These are phyloP conservation scores for Silybum marianum DNA, from an alignment of 129 eudicot genomes.

Conservation along the genomic window DNA sequence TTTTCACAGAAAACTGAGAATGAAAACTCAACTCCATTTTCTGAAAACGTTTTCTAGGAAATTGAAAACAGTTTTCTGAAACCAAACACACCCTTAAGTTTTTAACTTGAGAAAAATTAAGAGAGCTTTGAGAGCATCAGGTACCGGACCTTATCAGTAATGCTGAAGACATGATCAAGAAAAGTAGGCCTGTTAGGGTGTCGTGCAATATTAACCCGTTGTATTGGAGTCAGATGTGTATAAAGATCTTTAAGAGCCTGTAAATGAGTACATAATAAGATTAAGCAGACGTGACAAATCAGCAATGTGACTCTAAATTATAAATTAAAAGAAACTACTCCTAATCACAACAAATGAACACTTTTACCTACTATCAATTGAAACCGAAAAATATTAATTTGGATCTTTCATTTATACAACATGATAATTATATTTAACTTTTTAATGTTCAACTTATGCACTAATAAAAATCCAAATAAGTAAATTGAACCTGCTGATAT, in stretches of 20 bases:
- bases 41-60: too few relatives aligned
- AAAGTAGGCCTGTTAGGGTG: slow-evolving; percentile 95
- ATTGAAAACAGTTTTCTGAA: too few relatives aligned
- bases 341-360: background rate
- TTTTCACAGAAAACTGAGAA: too few relatives aligned
- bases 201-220: slow-evolving; percentile 84
- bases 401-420: background rate
- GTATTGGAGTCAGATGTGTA: slow-evolving; percentile 87
- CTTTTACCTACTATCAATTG: background rate
- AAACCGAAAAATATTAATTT: background rate
- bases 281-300: slow-evolving; percentile 14
- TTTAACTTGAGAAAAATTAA: background rate
- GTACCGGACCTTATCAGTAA: slow-evolving; percentile 73
- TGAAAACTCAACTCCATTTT: too few relatives aligned
- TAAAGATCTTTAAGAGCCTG: slow-evolving; percentile 85
- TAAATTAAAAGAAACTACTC: background rate
- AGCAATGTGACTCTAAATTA: background rate
- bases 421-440: background rate
- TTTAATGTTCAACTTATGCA: background rate
- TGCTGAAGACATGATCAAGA: slow-evolving; percentile 92
- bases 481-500: slow-evolving; percentile 71
- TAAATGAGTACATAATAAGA: slow-evolving; percentile 17
- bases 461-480: background rate
- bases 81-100: too few relatives aligned
- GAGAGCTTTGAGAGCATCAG: slow-evolving; percentile 1